Percentiles rank a stretch among this genome's conserved stretches.
phyloP scores from a whole-genome alignment of 2,329 filamentous ascomycete species.

The Pseudogymnoascus sp. region DNA sequence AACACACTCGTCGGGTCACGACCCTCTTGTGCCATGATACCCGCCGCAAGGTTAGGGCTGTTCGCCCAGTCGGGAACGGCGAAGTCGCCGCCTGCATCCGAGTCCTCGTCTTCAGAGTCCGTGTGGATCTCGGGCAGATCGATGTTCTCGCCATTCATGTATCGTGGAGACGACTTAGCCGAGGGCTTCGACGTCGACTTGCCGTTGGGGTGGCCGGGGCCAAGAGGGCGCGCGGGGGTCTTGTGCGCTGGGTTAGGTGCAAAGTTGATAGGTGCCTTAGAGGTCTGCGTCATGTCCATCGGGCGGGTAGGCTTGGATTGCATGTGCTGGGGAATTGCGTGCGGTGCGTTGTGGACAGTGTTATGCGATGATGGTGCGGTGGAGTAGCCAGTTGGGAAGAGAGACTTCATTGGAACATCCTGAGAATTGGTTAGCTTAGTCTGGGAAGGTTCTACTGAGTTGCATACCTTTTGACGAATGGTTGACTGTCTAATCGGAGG shows the following conservation, averaged over 20 bases:
- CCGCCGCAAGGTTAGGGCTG: conserved; percentile 68
- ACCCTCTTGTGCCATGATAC: conserved; percentile 73
- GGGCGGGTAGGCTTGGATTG: conserved; percentile 58
- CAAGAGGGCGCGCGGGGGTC: conserved; percentile 55
- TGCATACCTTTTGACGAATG: conserved; percentile 38
- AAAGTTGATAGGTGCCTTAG: conserved; percentile 84
- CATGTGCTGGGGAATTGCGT: conserved; percentile 58
- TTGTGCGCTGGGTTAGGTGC: conserved; percentile 65
- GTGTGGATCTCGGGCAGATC: conserved; percentile 92
- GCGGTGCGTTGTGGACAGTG: conserved; percentile 54
- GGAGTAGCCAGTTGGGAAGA: conserved; percentile 54
- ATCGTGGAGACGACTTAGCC: conserved; percentile 68
- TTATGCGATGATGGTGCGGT: conserved; percentile 25
- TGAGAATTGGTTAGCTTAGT: conserved; percentile 56
- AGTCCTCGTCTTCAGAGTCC: conserved; percentile 83
- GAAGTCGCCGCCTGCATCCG: conserved; percentile 51
- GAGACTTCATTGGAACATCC: conserved; percentile 53
- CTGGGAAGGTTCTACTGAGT: conserved; percentile 30
- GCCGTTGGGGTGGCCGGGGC: conserved; percentile 30
- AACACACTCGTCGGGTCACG: conserved; percentile 82
- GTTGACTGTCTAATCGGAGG: conserved; percentile 78
- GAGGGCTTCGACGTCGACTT: conserved; percentile 56
- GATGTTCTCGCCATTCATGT: conserved; percentile 83
- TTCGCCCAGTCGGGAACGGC: conserved; percentile 78
- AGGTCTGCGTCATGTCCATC: conserved; percentile 78